phyloP scores from a whole-genome alignment of 192 early-diverging fungal species.

The Bifiguratus adelaidae region DNA sequence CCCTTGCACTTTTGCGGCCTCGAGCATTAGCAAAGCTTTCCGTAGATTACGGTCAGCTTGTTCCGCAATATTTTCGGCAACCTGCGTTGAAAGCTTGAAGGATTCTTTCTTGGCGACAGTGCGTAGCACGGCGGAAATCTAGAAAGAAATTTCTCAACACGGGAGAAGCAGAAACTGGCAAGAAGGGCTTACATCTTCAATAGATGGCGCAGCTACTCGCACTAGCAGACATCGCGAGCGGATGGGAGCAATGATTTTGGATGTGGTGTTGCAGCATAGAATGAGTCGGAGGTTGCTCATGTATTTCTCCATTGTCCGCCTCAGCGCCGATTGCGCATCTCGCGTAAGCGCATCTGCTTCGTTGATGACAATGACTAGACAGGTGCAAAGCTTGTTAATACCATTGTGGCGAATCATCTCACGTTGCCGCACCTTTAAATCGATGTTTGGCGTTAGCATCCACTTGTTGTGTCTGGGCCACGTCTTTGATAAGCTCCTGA shows the following conservation, averaged over 20 bases:
- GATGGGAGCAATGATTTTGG: conserved; percentile 88
- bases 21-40: conserved; percentile 84
- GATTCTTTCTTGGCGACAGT: conserved; percentile 77
- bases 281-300: conserved; percentile 87
- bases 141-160: too few species aligned
- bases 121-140: conserved; percentile 55
- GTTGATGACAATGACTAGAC: conserved; percentile 79
- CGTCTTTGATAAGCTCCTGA: conserved; percentile 93
- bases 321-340: conserved; percentile 90
- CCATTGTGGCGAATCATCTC: not conserved
- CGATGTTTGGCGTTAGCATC: conserved; percentile 62
- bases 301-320: conserved; percentile 99
- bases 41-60: conserved; percentile 72
- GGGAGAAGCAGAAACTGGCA: too few species aligned
- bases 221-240: conserved; percentile 85
- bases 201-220: conserved; percentile 71
- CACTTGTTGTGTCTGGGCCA: conserved; percentile 93
- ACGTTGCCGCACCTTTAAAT: conserved; percentile 81
- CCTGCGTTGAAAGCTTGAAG: conserved; percentile 42
- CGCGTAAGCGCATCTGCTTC: conserved; percentile 84
- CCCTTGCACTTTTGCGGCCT: conserved; percentile 63
- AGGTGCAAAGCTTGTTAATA: not conserved
- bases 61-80: conserved; percentile 60
- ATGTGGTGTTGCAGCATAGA: conserved; percentile 80
- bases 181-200: conserved; percentile 49